These are phyloP conservation scores for Porphyrellus cyaneotinctus DNA, from an alignment of 768 basidiomycete genomes.

Conservation along the genomic window DNA sequence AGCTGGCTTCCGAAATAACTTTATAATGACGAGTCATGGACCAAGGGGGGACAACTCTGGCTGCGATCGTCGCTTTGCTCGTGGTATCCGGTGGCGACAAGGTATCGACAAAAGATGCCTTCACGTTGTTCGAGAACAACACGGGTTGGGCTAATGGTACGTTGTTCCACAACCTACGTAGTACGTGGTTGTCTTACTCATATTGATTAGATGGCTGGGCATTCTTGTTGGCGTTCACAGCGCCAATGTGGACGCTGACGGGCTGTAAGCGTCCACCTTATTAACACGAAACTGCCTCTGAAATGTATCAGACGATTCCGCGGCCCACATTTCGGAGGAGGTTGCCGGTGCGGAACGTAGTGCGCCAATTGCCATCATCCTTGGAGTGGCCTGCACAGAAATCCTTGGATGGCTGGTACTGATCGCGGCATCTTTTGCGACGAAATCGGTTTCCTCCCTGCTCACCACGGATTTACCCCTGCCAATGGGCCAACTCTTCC, in stretches of 20 bases:
- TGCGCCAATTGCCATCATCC: conserved; percentile 66
- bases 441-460: conserved; percentile 48
- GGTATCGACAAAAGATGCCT: conserved; percentile 66
- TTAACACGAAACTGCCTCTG: not conserved
- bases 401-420: conserved; percentile 61
- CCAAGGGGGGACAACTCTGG: conserved; percentile 60
- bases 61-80: conserved; percentile 56
- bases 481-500: conserved; percentile 70
- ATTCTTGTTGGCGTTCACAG: conserved; percentile 66
- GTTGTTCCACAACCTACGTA: conserved; percentile 8
- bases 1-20: not conserved
- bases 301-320: conserved; percentile 57
- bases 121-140: conserved; percentile 67
- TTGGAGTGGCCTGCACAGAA: conserved; percentile 58
- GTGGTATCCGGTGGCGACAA: conserved; percentile 52
- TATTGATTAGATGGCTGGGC: conserved; percentile 60
- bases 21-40: not conserved
- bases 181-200: not conserved
- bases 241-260: conserved; percentile 78
- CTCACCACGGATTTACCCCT: conserved; percentile 50
- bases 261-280: conserved; percentile 48
- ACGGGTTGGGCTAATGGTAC: conserved; percentile 62
- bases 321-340: conserved; percentile 73
- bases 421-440: conserved; percentile 64
- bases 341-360: conserved; percentile 58